Evolutionary conservation across 495 filamentous ascomycete species (phyloP).

Genomic region (Aspergillus campestris): DNA sequence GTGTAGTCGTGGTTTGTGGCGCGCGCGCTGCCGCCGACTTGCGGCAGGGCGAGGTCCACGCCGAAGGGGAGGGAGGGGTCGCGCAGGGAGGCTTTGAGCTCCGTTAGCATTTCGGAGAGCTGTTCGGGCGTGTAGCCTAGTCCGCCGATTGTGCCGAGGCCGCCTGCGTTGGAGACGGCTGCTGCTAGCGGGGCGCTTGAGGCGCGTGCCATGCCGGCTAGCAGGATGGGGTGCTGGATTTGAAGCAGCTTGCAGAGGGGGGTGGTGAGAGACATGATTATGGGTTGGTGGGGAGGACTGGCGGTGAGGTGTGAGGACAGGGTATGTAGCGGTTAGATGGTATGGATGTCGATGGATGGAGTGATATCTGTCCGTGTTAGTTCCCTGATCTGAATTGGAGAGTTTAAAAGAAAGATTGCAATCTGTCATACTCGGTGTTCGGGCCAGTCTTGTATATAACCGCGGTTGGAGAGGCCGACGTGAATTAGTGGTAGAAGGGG

Average conservation of each 20-base stretch:
- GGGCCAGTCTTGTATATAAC: no score
- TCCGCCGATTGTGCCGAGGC: constrained; percentile 76
- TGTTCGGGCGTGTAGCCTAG: constrained; percentile 77
- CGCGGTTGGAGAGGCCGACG: no score
- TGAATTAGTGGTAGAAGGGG: no score
- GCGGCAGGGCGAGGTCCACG: constrained; percentile 79
- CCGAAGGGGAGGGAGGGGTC: constrained; percentile 67
- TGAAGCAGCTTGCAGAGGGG: constrained; percentile 65
- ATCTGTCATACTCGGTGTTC: no score
- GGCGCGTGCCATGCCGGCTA: constrained; percentile 83
- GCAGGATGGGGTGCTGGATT: constrained; percentile 74
- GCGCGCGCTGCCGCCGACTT: constrained; percentile 68
- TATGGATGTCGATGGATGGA: neutral
- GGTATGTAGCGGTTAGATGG: neutral
- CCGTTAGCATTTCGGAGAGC: constrained; percentile 69
- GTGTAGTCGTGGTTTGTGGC: constrained; percentile 94
- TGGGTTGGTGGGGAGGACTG: neutral
- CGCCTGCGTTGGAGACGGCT: constrained; percentile 81
- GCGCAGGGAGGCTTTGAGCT: constrained; percentile 63
- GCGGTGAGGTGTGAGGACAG: no score
- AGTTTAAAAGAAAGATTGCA: no score
- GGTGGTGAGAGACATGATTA: constrained; percentile 53
- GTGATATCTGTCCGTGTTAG: no score
- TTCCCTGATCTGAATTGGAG: no score
- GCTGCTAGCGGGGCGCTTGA: constrained; percentile 71